These are phyloP conservation scores for Salix arbutifolia DNA, from an alignment of 345 rosid species.

Conservation along the genomic window DNA sequence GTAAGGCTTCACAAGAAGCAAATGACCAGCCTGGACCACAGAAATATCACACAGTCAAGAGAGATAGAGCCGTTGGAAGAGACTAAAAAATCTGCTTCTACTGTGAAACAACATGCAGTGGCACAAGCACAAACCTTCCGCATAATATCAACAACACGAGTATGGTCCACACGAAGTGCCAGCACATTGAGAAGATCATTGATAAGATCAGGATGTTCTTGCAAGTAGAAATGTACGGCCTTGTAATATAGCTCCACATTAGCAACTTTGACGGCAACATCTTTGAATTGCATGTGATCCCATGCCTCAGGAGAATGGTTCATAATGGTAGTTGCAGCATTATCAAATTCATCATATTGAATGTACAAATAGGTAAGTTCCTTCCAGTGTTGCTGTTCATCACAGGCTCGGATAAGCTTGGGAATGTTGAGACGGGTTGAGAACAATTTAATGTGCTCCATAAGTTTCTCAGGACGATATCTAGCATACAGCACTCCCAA, in stretches of 20 bases:
- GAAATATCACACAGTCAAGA: neutral
- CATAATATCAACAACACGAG: constrained; percentile 98
- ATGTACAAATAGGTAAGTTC: constrained; percentile 90
- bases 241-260: constrained; percentile 92
- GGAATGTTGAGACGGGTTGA: constrained; percentile 97
- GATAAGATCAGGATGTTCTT: constrained; percentile 93
- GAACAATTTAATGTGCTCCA: constrained; percentile 97
- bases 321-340: constrained; percentile 98
- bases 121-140: constrained; percentile 54
- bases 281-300: constrained; percentile 99
- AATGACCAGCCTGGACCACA: constrained; percentile 77
- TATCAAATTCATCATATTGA: constrained; percentile 91
- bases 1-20: constrained; percentile 89
- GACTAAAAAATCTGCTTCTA: neutral
- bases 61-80: neutral
- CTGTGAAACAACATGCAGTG: neutral
- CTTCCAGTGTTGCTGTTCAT: constrained; percentile 97
- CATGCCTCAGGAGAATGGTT: constrained; percentile 99
- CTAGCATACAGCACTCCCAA: constrained; percentile 98
- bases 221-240: constrained; percentile 97
- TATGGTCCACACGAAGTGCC: constrained; percentile 87
- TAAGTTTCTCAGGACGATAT: constrained; percentile 90
- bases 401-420: constrained; percentile 94
- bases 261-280: constrained; percentile 87
- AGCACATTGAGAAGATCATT: constrained; percentile 93